A percentile compares a stretch with the other conserved stretches of the same genome.
Evolutionary conservation across 139 green algal genomes (phyloP).

Genomic region (Deuterostichococcus epilithicus): DNA sequence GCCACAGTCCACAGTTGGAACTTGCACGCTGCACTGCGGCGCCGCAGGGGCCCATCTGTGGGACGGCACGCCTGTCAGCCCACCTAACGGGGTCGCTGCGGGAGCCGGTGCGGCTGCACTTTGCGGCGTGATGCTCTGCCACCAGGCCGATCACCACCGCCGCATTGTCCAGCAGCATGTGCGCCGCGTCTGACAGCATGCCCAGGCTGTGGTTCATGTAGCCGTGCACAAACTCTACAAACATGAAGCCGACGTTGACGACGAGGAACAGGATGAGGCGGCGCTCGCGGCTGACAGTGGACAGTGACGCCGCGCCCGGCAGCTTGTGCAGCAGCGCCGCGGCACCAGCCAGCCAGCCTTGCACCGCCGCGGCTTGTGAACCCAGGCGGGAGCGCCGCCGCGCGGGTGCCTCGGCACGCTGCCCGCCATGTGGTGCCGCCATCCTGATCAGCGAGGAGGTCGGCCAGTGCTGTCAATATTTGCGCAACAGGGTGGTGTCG

Average conservation of each 20-base stretch:
- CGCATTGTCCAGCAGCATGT: slow-evolving; percentile 50
- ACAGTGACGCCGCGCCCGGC: not conserved
- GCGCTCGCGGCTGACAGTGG: not conserved
- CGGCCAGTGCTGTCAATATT: too few relatives aligned
- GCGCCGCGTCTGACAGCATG: slow-evolving; percentile 38
- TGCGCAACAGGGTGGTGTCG: too few relatives aligned
- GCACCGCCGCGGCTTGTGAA: not conserved
- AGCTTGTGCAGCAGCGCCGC: not conserved
- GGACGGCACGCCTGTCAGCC: too few relatives aligned
- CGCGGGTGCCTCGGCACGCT: not conserved
- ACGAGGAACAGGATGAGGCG: slow-evolving; percentile 21
- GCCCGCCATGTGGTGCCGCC: too few relatives aligned
- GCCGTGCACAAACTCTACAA: slow-evolving; percentile 36
- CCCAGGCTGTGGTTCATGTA: slow-evolving; percentile 29
- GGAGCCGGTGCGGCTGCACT: slow-evolving; percentile 20
- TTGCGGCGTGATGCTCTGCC: slow-evolving; percentile 32
- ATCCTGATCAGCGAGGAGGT: too few relatives aligned
- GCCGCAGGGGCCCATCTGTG: too few relatives aligned
- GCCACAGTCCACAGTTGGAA: too few relatives aligned
- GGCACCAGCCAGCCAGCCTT: not conserved
- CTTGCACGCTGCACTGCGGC: too few relatives aligned
- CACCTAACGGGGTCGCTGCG: slow-evolving; percentile 32
- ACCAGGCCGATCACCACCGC: slow-evolving; percentile 22
- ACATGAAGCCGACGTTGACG: slow-evolving; percentile 39
- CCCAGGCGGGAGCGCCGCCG: too few relatives aligned